Conservation (phyloP, 768 basidiomycete genomes). For the Termitomyces sp. region DNA sequence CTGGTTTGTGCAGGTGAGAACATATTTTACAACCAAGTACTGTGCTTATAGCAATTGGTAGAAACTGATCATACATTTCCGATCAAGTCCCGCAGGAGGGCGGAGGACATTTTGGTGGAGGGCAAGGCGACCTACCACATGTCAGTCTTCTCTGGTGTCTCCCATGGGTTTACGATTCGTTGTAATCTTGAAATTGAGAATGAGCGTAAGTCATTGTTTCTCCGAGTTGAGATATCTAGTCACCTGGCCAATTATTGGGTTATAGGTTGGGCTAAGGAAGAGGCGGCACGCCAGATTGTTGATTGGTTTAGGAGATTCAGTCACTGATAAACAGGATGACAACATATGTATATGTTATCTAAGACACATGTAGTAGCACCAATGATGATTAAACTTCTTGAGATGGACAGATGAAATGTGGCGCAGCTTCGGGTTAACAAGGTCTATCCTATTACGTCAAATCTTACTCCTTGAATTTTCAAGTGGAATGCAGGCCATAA, state of each 20-base stretch:
- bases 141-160: slow-evolving; percentile 53
- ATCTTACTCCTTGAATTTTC: too few relatives aligned
- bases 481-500: neutral
- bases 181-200: slow-evolving; percentile 42
- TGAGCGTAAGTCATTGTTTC: slow-evolving; percentile 28
- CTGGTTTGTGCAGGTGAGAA: slow-evolving; percentile 52
- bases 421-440: neutral
- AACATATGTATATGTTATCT: neutral
- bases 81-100: slow-evolving; percentile 46
- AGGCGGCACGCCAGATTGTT: slow-evolving; percentile 49
- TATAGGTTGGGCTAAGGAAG: slow-evolving; percentile 61
- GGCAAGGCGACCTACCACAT: slow-evolving; percentile 53
- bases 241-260: neutral
- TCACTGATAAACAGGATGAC: neutral
- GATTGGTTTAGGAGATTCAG: slow-evolving; percentile 52
- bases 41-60: slow-evolving; percentile 16
- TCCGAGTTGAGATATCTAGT: neutral
- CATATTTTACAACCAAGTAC: neutral
- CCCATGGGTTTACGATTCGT: slow-evolving; percentile 49
- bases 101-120: slow-evolving; percentile 55
- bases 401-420: neutral
- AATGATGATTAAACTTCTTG: neutral
- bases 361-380: neutral
- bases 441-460: neutral
- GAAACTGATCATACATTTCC: slow-evolving; percentile 60